Percentiles rank a stretch among this genome's conserved stretches.
Evolutionary conservation across 2,329 filamentous ascomycete genomes (phyloP).

Genomic region (Myotisia sp.): DNA sequence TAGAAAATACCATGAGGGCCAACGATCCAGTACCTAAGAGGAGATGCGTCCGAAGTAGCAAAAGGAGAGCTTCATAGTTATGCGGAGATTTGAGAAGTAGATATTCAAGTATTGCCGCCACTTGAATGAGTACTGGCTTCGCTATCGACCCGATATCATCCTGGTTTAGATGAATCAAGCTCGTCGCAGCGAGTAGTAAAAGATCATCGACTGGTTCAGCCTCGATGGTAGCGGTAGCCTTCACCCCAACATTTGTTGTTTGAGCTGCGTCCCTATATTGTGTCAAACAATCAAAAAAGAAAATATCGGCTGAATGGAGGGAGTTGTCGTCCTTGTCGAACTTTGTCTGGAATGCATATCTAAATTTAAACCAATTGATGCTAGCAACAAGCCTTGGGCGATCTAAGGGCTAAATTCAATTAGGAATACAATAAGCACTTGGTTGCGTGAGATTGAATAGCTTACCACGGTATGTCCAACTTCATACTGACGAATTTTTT

Average conservation of each 20-base stretch:
- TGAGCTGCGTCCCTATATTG: too few species aligned
- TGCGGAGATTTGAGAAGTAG: conserved; percentile 31
- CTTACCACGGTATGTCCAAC: too few species aligned
- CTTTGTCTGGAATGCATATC: conserved; percentile 29
- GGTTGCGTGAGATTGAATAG: too few species aligned
- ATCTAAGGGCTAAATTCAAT: too few species aligned
- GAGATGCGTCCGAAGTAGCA: conserved; percentile 32
- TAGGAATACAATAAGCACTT: too few species aligned
- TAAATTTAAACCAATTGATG: conserved; percentile 32
- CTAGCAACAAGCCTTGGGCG: too few species aligned
- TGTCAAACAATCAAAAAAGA: too few species aligned
- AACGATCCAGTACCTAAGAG: conserved; percentile 32
- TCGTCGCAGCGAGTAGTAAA: conserved; percentile 31
- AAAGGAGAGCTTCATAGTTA: conserved; percentile 32
- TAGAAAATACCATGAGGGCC: conserved; percentile 32
- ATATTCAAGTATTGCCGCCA: conserved; percentile 26
- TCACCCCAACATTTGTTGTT: too few species aligned
- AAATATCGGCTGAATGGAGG: too few species aligned
- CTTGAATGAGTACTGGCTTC: conserved; percentile 19
- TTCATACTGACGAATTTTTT: too few species aligned
- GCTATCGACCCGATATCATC: conserved; percentile 13
- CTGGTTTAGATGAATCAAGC: conserved; percentile 22
- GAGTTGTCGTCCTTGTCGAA: conserved; percentile 17
- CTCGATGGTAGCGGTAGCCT: conserved; percentile 30
- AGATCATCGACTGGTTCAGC: conserved; percentile 32